Evolutionary conservation across 2,329 filamentous ascomycete genomes (phyloP), one percentile per base, ranked within the genome.

Genomic region (Trichophyton verrucosum): DNA sequence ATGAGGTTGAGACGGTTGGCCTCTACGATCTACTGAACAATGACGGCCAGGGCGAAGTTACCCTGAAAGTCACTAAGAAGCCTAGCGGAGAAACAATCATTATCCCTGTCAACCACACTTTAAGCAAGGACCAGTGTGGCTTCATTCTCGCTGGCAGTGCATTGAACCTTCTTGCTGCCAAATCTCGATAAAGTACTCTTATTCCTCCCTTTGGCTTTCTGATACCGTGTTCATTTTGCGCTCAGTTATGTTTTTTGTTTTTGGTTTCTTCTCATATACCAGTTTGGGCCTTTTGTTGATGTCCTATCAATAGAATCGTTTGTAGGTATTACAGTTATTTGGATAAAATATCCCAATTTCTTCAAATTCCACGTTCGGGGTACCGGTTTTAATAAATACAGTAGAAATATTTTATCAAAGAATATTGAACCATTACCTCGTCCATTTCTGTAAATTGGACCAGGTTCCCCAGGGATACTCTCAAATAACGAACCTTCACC

Each of bases 81-180:
- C 70, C 71, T 65, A 76, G 74, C 33, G 88, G 88, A 7, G 83
- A 87, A 71, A 82, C 84, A 72, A 73, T 88, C 57, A 72, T 82
- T 44, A 82, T 99, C 62, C 82, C 84, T 56, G 91, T 91, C n/a
- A 89, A 85, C 76, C 92, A 96, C 73, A 89, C 89, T 11, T 81
- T 99, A 64, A 95, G 85, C 71, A 82, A 86, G 76, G 94, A 96
- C 73, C 94, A 99, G 80, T 89, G 89, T 63, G 85, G 82, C 0
- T 99, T 97, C 71, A 89, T 99, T 65, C 79, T 99, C 58, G 94
- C 94, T 0, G 94, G 94, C 2, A 96, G 90, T 73, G 94, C 94
- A 47, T 75, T 99, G 76, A 99, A 99, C 75, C 72, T 97, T 73
- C 76, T 99, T 68, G 88, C 91, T 53, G 78, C 79, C 70, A 86